A percentile compares a stretch with the other conserved stretches of the same genome.
These are phyloP conservation scores for Nakazawaea sp. DNA, from an alignment of 805 yeast species.

Conservation along the genomic window DNA sequence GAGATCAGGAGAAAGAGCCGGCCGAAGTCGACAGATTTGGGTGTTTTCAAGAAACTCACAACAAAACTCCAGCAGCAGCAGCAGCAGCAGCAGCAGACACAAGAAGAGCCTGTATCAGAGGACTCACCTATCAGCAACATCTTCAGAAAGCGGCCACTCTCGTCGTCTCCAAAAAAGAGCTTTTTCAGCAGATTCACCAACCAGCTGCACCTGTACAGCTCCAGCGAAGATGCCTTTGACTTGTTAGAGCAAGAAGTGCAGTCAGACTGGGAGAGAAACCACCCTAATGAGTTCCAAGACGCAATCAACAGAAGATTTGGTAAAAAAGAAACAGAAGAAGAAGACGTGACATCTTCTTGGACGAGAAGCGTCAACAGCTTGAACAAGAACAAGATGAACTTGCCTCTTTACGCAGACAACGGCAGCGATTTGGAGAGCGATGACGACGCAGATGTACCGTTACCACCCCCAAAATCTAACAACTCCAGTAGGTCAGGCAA, in stretches of 20 bases:
- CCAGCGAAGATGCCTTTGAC: constrained; percentile 20
- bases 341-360: constrained; percentile 11
- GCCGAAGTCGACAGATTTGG: constrained; percentile 5
- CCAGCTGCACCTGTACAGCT: constrained; percentile 9
- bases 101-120: not conserved
- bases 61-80: constrained; percentile 2
- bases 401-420: constrained; percentile 5
- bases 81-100: not conserved
- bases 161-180: constrained; percentile 8
- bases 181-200: constrained; percentile 7
- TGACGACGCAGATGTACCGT: constrained; percentile 8
- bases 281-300: constrained; percentile 10
- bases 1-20: not conserved
- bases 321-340: constrained; percentile 3
- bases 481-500: constrained; percentile 10
- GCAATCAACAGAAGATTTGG: constrained; percentile 8
- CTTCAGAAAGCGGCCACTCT: constrained; percentile 4
- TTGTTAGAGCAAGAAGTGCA: constrained; percentile 27
- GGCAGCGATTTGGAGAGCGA: constrained; percentile 11
- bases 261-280: constrained; percentile 20
- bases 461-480: constrained; percentile 11
- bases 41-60: constrained; percentile 6
- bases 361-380: constrained; percentile 12
- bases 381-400: constrained; percentile 10
- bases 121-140: not conserved